Evolutionary conservation across 2,329 filamentous ascomycete genomes (phyloP).

Genomic region (Sporothrix globosa): DNA sequence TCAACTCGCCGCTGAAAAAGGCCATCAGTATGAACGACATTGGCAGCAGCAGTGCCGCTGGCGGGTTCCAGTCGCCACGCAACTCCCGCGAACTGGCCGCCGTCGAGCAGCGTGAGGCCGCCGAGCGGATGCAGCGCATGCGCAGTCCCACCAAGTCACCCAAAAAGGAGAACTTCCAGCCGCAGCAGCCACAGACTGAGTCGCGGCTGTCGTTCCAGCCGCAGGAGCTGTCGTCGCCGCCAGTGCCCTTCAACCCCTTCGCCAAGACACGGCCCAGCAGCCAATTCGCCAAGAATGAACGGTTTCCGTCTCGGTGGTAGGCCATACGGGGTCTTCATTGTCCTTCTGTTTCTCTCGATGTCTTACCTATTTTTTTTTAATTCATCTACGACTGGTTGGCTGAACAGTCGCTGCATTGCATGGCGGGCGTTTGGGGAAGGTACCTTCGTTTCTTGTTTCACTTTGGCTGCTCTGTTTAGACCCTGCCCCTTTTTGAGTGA

Average conservation of each 20-base stretch:
- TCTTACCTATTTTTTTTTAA: neutral
- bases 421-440: conserved; percentile 22
- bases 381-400: neutral
- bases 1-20: conserved; percentile 82
- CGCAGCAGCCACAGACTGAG: conserved; percentile 10
- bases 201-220: conserved; percentile 19
- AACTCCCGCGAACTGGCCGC: conserved; percentile 66
- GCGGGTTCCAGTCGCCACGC: conserved; percentile 52
- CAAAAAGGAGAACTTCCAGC: conserved; percentile 39
- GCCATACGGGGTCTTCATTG: neutral
- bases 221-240: conserved; percentile 33
- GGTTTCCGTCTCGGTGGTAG: conserved; percentile 46
- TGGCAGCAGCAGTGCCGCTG: conserved; percentile 43
- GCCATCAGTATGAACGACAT: conserved; percentile 65
- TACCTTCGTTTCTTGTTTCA: neutral
- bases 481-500: neutral
- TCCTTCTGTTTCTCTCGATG: too few relatives aligned
- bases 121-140: conserved; percentile 43
- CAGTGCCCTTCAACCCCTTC: conserved; percentile 45
- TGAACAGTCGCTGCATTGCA: neutral
- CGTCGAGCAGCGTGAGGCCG: conserved; percentile 53
- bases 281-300: conserved; percentile 46
- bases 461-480: neutral
- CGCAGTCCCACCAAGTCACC: conserved; percentile 38
- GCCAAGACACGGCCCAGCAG: conserved; percentile 45